These are phyloP conservation scores for Mortierella antarctica DNA, from an alignment of 192 early-diverging fungal species.

Conservation along the genomic window DNA sequence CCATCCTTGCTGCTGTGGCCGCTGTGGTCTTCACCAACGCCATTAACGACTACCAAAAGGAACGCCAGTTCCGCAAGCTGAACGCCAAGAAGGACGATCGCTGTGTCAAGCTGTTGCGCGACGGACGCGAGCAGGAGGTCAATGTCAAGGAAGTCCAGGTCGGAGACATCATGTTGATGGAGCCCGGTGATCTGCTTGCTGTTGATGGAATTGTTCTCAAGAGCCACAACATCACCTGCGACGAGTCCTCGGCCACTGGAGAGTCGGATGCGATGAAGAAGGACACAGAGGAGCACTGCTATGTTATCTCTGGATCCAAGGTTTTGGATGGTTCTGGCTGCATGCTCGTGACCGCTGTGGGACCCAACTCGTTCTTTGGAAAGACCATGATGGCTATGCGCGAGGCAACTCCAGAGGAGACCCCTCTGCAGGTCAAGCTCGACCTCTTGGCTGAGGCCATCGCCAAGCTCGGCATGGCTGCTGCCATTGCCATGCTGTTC, in stretches of 20 bases:
- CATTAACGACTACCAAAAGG: conserved; percentile 91
- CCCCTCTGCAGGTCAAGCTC: conserved; percentile 94
- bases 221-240: conserved; percentile 83
- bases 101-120: conserved; percentile 75
- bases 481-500: conserved; percentile 83
- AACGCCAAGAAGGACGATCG: conserved; percentile 88
- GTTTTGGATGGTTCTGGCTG: conserved; percentile 87
- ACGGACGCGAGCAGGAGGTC: conserved; percentile 78
- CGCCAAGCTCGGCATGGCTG: conserved; percentile 88
- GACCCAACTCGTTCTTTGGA: conserved; percentile 83
- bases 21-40: conserved; percentile 93
- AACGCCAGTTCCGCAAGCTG: conserved; percentile 85
- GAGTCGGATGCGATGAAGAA: conserved; percentile 90
- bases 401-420: conserved; percentile 74
- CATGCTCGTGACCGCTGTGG: conserved; percentile 87
- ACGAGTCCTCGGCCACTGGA: conserved; percentile 92
- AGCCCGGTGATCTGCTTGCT: conserved; percentile 90
- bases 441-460: conserved; percentile 90
- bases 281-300: conserved; percentile 72
- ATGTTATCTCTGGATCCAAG: conserved; percentile 91
- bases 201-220: conserved; percentile 89
- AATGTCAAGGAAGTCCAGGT: conserved; percentile 85
- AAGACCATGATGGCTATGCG: conserved; percentile 89
- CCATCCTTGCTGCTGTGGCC: conserved; percentile 84
- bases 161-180: conserved; percentile 88